Percentiles rank a stretch among this genome's conserved stretches.
phyloP scores from a whole-genome alignment of 768 basidiomycete genomes.

The Strobilomyces dryophilus region DNA sequence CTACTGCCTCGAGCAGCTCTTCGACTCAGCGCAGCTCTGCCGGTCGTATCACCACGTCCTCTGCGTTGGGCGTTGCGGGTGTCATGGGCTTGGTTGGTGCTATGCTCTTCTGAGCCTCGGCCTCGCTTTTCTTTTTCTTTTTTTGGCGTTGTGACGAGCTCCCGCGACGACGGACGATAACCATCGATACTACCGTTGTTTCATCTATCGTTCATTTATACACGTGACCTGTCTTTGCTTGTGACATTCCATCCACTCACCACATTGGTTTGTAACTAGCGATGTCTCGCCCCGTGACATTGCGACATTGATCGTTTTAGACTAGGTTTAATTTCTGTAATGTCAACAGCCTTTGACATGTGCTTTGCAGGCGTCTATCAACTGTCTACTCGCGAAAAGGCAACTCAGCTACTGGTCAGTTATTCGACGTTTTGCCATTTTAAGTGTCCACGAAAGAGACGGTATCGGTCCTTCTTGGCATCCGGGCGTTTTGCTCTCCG shows the following conservation, averaged over 20 bases:
- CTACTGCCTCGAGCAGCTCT: conserved; percentile 23
- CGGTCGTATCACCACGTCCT: conserved; percentile 24
- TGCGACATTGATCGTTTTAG: neutral
- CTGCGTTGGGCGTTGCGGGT: conserved; percentile 43
- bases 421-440: too few relatives aligned
- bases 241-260: conserved; percentile 6
- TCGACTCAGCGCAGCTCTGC: conserved; percentile 31
- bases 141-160: conserved; percentile 3
- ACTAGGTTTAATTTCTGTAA: neutral
- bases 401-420: too few relatives aligned
- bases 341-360: neutral
- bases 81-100: conserved; percentile 50
- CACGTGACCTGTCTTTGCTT: conserved; percentile 15
- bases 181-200: conserved; percentile 8
- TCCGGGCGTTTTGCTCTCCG: too few relatives aligned
- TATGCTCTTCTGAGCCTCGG: conserved; percentile 38
- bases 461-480: too few relatives aligned
- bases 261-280: conserved; percentile 20
- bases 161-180: conserved; percentile 14
- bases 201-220: conserved; percentile 12
- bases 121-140: neutral
- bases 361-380: neutral
- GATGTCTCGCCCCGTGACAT: conserved; percentile 5
- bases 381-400: too few relatives aligned
- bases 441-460: too few relatives aligned